Base-by-base conservation (phyloP, 2,329 filamentous ascomycete species). In the Aspergillus melleus region DNA sequence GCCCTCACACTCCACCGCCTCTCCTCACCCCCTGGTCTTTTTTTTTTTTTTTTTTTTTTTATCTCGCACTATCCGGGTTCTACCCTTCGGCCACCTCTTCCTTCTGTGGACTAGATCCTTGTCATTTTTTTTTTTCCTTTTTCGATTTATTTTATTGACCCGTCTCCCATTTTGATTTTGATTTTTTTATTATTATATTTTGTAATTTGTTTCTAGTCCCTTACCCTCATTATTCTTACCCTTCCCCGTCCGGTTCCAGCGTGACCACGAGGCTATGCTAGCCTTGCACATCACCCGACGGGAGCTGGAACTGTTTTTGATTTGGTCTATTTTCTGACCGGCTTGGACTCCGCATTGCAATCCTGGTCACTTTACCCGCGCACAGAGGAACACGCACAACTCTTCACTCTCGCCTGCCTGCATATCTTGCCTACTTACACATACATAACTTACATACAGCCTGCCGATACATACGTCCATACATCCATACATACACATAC, bases 231-330 rank as follows among this genome's bases (percentile, higher is more conserved):
- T 24, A 24, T 5, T 24, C 49, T 54, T 47, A 39, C 32, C 52
- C 29, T 36, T 58, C 49, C 55, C 61, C 53, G 32, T 59, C 62
- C 59, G 60, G 64, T 57, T 63, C 51, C 62, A 64, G 59, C 59
- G 63, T 68, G 66, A 64, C 65, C 67, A 68, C 67, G 67, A 70
- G 68, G 68, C 66, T 71, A 70, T 71, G 68, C 67, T 71, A 70
- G 69, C 64, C 65, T 66, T 67, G 69, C 66, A 68, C 62, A 72
- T 72, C 69, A 70, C 68, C 69, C 69, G 69, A 66, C 69, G 62
- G 68, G 56, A 66, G 57, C 67, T 66, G 64, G 61, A 62, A 61
- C 56, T 63, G 56, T 59, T 62, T 67, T 61, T 70, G 66, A 70
- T 66, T 69, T 64, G 66, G 61, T 62, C 64, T 62, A 59, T 57